These are phyloP conservation scores for Effrenium voratum DNA, from an alignment of 73 alveolate genomes.

Conservation along the genomic window DNA sequence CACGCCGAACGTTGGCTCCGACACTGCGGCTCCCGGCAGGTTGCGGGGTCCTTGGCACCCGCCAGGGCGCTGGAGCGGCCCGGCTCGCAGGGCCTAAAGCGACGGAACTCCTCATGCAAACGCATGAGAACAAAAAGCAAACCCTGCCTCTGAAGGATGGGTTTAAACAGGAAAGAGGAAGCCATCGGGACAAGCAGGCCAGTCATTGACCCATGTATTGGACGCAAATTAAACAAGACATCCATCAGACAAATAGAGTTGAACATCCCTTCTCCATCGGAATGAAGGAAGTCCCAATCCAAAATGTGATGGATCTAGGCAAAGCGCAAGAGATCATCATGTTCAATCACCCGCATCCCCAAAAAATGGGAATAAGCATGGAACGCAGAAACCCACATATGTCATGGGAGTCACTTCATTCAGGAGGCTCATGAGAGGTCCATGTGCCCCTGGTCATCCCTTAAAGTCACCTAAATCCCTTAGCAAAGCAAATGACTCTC, in stretches of 20 bases:
- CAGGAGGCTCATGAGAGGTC: no score
- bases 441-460: neutral
- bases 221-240: no score
- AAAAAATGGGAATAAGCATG: no score
- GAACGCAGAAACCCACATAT: no score
- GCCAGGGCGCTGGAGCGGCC: neutral
- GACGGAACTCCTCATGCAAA: neutral
- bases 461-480: neutral
- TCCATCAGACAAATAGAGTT: no score
- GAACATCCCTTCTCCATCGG: no score
- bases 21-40: neutral
- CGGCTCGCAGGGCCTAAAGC: neutral
- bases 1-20: neutral
- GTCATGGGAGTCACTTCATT: no score
- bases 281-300: no score
- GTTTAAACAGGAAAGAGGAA: neutral
- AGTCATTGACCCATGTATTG: no score
- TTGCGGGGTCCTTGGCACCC: neutral
- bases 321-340: no score
- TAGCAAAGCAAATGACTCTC: neutral
- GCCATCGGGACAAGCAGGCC: neutral
- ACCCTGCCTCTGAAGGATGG: neutral
- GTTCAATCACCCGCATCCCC: no score
- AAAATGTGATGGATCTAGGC: no score
- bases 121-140: neutral